Evolutionary conservation across 1,284 basidiomycete genomes (phyloP), one percentile per base, ranked within the genome.

Genomic region (Moesziomyces sp.): DNA sequence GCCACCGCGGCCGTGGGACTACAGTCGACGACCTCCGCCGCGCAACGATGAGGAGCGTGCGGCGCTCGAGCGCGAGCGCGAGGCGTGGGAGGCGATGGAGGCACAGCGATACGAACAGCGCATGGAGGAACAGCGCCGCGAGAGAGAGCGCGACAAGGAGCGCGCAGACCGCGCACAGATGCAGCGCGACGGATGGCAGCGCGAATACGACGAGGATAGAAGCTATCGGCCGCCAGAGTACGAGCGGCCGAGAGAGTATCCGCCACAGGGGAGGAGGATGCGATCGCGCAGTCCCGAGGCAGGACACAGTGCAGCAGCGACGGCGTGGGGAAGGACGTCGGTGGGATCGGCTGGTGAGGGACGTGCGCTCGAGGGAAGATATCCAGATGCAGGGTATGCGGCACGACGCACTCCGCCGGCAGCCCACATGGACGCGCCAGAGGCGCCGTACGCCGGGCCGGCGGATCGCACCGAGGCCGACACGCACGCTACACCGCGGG

Each of bases 1-100:
- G 19, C 66, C 66, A 10, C 68, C 68, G 8, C 26, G 68, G 21
- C 68, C 68, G 38, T 72, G 69, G 69, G 59, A 66, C 52, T 72
- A 72, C 35, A 57, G 50, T n/a, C 55, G 69, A 2, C 58, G 69
- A 42, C 63, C 69, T 11, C n/a, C 46, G 42, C 69, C 69, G 5
- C 54, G 69, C 4, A 66, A 16, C 18, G 69, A 72, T 24, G 55
- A 66, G 50, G 69, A 66, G 43, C 35, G 56, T n/a, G 44, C 50
- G 10, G 63, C 53, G 42, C 52, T 72, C 16, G 69, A 72, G 43
- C 24, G 61, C 4, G 69, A 72, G 46, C 47, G 69, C 13, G 57
- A 62, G 42, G 57, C 56, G 19, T 72, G 69, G 69, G 69, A 72
- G 53, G 59, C 59, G 4, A 64, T 60, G 26, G 69, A 72, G 56